These are phyloP conservation scores for Trichoderma atrobrunneum DNA, from an alignment of 2,329 filamentous ascomycete genomes.

Conservation along the genomic window DNA sequence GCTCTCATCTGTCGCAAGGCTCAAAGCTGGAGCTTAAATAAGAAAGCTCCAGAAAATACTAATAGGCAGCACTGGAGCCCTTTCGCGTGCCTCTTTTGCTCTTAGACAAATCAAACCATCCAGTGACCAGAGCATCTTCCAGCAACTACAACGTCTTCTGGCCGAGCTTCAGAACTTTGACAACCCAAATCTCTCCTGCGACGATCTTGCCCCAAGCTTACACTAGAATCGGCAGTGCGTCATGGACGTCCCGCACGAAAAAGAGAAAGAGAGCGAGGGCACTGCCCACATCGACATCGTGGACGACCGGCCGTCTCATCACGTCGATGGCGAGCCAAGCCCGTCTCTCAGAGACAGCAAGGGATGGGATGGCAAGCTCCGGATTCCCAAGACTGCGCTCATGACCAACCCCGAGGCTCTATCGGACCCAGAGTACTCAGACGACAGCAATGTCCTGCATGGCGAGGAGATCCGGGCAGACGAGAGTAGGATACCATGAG, in stretches of 20 bases:
- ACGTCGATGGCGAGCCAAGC: constrained; percentile 43
- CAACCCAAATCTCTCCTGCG: neutral
- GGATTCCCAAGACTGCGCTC: constrained; percentile 60
- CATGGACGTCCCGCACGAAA: constrained; percentile 44
- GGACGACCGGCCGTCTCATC: constrained; percentile 41
- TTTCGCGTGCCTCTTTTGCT: neutral
- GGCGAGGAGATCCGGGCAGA: constrained; percentile 77
- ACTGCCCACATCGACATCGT: constrained; percentile 50
- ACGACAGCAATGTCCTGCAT: constrained; percentile 62
- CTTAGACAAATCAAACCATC: neutral
- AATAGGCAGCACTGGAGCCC: neutral
- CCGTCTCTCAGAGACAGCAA: constrained; percentile 56
- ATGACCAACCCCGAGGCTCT: constrained; percentile 78
- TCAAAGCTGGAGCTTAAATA: neutral
- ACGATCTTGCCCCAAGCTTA: neutral
- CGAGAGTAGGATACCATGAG: constrained; percentile 57
- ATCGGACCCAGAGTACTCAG: constrained; percentile 82
- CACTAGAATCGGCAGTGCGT: constrained; percentile 19
- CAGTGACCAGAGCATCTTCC: neutral
- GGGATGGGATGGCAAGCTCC: constrained; percentile 82
- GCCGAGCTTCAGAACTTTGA: neutral
- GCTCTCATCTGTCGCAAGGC: neutral
- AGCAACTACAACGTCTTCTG: neutral
- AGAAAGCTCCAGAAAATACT: neutral
- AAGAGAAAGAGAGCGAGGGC: constrained; percentile 38